Conservation (phyloP, 2,329 filamentous ascomycete genomes). For the Peltaster fructicola region DNA sequence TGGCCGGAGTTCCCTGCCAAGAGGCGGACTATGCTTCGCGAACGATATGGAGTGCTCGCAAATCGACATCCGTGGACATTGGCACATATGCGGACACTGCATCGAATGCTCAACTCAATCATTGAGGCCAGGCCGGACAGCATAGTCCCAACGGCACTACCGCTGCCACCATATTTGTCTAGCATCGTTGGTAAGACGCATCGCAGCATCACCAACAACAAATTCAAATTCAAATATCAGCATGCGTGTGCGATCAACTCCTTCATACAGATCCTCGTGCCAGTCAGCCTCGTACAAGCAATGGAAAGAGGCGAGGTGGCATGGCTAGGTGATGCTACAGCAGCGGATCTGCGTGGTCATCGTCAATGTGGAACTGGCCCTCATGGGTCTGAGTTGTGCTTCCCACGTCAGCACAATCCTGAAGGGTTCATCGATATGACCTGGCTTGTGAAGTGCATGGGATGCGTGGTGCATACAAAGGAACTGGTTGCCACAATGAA, state of each 20-base stretch:
- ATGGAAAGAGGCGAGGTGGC: constrained; percentile 15
- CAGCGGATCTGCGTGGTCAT: constrained; percentile 9
- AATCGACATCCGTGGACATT: constrained; percentile 18
- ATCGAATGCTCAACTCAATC: constrained; percentile 19
- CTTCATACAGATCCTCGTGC: constrained; percentile 16
- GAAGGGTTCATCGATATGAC: too few species aligned
- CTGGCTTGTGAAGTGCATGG: too few species aligned
- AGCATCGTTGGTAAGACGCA: constrained; percentile 6
- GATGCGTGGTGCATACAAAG: too few species aligned
- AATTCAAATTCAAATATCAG: constrained; percentile 10
- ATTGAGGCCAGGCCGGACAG: constrained; percentile 10
- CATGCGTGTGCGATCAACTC: constrained; percentile 15
- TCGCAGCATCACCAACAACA: constrained; percentile 7
- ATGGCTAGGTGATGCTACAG: constrained; percentile 13
- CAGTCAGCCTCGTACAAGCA: constrained; percentile 5
- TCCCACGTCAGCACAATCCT: neutral
- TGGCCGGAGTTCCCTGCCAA: too few species aligned
- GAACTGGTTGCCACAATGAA: too few species aligned
- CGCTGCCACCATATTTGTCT: constrained; percentile 8
- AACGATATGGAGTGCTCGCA: constrained; percentile 18
- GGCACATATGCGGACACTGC: constrained; percentile 19
- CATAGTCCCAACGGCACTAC: constrained; percentile 13
- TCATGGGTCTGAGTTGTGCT: constrained; percentile 1
- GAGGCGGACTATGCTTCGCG: constrained; percentile 15
- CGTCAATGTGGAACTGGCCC: constrained; percentile 3